Percentiles rank a stretch among this genome's conserved stretches.
Conservation (phyloP, 2,329 filamentous ascomycete genomes). For the Lachnellula suecica region DNA sequence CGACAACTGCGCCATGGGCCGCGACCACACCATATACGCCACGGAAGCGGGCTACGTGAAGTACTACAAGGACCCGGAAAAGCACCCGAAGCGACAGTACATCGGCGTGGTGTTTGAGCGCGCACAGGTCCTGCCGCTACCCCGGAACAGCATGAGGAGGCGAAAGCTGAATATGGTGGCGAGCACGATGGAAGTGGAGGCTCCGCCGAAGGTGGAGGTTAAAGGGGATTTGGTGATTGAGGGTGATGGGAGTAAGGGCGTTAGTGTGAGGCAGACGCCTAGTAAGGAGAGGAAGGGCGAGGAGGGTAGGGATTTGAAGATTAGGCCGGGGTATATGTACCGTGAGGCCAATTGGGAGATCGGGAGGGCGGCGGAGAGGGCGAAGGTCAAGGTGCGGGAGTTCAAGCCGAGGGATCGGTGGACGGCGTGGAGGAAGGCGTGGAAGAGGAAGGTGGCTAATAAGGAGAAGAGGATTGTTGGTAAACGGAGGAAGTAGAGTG, state of each 20-base stretch:
- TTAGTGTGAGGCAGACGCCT: conserved; percentile 15
- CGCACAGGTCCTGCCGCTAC: conserved; percentile 75
- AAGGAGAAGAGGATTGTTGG: conserved; percentile 54
- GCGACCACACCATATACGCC: conserved; percentile 94
- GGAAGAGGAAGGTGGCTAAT: conserved; percentile 46
- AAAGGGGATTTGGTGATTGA: conserved; percentile 16
- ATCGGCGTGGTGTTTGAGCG: conserved; percentile 91
- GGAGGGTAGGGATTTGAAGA: conserved; percentile 34
- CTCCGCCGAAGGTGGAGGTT: conserved; percentile 18
- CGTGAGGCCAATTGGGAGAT: conserved; percentile 68
- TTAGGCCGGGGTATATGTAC: conserved; percentile 61
- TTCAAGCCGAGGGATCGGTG: conserved; percentile 56
- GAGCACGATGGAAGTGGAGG: conserved; percentile 44
- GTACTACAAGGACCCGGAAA: conserved; percentile 87
- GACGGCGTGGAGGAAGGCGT: conserved; percentile 63
- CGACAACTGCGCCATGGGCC: conserved; percentile 92
- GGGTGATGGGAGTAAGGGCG: conserved; percentile 5
- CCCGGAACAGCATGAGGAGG: conserved; percentile 69
- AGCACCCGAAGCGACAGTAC: conserved; percentile 85
- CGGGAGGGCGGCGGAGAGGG: conserved; percentile 60
- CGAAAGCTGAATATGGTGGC: conserved; percentile 74
- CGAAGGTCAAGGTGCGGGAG: conserved; percentile 54
- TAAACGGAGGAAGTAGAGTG: conserved; percentile 34
- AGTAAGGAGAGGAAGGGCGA: conserved; percentile 32
- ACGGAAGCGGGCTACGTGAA: conserved; percentile 86